Percentiles rank a stretch among this genome's conserved stretches.
These are phyloP conservation scores for Zhuliangozyma blackwelliae DNA, from an alignment of 1,139 yeast species.

Conservation along the genomic window DNA sequence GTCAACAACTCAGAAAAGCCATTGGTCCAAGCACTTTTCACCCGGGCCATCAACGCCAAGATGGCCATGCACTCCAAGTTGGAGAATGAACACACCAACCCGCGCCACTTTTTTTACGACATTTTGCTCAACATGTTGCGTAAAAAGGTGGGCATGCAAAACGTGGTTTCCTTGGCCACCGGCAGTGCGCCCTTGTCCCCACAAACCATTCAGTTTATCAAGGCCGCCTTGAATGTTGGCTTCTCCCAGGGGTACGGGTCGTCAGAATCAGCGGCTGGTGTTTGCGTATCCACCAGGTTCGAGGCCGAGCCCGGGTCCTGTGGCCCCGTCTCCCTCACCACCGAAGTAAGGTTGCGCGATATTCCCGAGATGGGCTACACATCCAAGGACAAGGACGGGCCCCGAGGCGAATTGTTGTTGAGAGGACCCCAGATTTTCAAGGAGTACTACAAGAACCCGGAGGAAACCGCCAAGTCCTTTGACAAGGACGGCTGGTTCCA, in stretches of 20 bases:
- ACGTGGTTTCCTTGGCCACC: conserved; percentile 22
- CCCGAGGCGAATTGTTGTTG: conserved; percentile 39
- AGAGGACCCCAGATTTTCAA: conserved; percentile 38
- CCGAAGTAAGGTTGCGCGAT: conserved; percentile 34
- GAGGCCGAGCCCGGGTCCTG: conserved; percentile 36
- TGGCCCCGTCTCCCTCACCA: conserved; percentile 31
- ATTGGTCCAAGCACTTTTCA: conserved; percentile 19
- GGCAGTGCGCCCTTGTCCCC: conserved; percentile 46
- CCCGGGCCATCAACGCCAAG: conserved; percentile 29
- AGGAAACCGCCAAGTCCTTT: conserved; percentile 39
- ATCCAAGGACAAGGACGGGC: conserved; percentile 29
- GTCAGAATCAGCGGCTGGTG: conserved; percentile 45
- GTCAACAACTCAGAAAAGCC: conserved; percentile 40
- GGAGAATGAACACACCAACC: conserved; percentile 6
- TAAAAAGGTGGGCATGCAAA: conserved; percentile 35
- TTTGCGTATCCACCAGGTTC: conserved; percentile 24
- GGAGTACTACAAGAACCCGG: conserved; percentile 35
- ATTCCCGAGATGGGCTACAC: conserved; percentile 37
- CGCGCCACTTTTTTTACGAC: conserved; percentile 29
- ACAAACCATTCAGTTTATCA: conserved; percentile 38
- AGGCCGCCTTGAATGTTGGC: conserved; percentile 37
- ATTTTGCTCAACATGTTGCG: conserved; percentile 21
- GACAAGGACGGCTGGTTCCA: conserved; percentile 53
- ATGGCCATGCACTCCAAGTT: conserved; percentile 23
- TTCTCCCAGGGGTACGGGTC: conserved; percentile 44